These are phyloP conservation scores for Zizania latifolia DNA, from an alignment of 176 grass and related monocot genomes.

Conservation along the genomic window DNA sequence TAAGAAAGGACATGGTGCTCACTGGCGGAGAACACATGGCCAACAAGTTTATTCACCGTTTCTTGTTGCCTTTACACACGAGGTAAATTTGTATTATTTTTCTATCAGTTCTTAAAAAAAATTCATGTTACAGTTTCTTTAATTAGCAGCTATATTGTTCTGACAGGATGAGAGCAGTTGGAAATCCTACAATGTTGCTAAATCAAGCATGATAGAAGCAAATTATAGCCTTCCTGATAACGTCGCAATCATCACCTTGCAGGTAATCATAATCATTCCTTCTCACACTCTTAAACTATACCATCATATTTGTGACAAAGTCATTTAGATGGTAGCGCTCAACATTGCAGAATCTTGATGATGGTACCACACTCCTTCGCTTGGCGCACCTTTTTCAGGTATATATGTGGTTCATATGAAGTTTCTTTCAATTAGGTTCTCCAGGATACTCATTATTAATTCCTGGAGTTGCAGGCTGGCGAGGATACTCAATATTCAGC, in stretches of 20 bases:
- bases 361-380: constrained; percentile 68
- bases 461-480: constrained; percentile 22
- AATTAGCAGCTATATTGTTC: neutral
- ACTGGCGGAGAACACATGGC: constrained; percentile 68
- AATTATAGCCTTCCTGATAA: constrained; percentile 84
- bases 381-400: constrained; percentile 91
- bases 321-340: neutral
- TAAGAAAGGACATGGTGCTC: constrained; percentile 61
- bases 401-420: neutral
- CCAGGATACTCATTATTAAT: neutral
- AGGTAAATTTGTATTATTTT: constrained; percentile 41
- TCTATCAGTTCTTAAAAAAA: neutral
- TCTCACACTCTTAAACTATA: neutral
- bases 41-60: constrained; percentile 85
- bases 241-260: constrained; percentile 76
- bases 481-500: constrained; percentile 67
- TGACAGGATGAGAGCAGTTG: constrained; percentile 58
- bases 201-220: constrained; percentile 46
- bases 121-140: neutral
- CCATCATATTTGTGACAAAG: neutral
- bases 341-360: constrained; percentile 62
- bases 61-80: constrained; percentile 81
- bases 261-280: constrained; percentile 34
- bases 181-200: constrained; percentile 50
- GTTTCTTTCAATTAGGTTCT: neutral